Conservation (phyloP, 129 eudicot genomes). For the Artemisia annua region DNA sequence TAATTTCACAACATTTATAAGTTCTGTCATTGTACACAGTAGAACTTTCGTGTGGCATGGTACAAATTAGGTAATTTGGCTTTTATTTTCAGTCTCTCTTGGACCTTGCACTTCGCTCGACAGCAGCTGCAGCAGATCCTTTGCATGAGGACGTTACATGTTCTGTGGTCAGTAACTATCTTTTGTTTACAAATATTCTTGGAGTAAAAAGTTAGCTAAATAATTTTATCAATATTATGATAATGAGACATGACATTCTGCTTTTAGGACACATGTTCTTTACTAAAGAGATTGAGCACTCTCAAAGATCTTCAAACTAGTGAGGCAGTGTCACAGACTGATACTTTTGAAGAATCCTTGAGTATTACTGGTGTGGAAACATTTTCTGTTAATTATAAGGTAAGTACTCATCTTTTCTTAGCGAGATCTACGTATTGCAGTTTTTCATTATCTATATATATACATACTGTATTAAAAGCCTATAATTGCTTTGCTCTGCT, state of each 20-base stretch:
- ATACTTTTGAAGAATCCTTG: constrained; percentile 67
- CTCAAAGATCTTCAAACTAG: constrained; percentile 77
- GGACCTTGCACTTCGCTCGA: constrained; percentile 95
- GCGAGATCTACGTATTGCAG: too few relatives aligned
- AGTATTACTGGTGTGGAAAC: constrained; percentile 94
- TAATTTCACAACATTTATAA: neutral
- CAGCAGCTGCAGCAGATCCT: constrained; percentile 99
- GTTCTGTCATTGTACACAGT: neutral
- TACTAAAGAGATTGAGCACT: constrained; percentile 72
- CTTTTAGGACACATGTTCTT: constrained; percentile 75
- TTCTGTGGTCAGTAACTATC: constrained; percentile 66
- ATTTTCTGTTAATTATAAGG: constrained; percentile 90
- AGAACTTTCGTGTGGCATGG: constrained; percentile 9
- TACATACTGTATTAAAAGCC: too few relatives aligned
- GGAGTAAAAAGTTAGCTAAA: neutral
- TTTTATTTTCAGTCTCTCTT: constrained; percentile 66
- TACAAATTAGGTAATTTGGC: constrained; percentile 13
- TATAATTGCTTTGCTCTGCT: too few relatives aligned
- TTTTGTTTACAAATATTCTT: neutral
- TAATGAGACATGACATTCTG: neutral
- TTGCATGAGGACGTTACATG: constrained; percentile 88
- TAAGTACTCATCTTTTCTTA: constrained; percentile 22
- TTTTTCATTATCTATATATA: too few relatives aligned
- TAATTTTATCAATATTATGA: constrained; percentile 2
- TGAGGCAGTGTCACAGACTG: constrained; percentile 44